Evolutionary conservation across 805 yeast species (phyloP), one percentile per base, ranked within the genome.

Genomic region (Barnettozyma sucrosica): DNA sequence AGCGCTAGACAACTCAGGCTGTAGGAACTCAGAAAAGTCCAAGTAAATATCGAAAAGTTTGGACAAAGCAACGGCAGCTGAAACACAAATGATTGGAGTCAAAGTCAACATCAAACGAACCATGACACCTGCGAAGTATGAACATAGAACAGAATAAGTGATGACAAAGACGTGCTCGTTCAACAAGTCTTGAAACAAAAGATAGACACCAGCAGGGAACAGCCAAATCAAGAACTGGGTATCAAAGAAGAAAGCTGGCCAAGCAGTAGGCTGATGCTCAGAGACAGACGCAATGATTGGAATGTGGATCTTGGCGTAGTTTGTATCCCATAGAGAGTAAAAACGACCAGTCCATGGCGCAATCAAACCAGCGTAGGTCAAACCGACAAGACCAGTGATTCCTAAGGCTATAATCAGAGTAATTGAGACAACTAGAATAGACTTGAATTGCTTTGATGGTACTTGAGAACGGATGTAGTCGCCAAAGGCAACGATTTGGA

Each of bases 341-440:
- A 93, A 95, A 69, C 99, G 85, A 56, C 99, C 99, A 10, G 97
- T 89, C 99, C 99, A 93, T 47, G 99, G 99, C 33, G 98, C 97
- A 67, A 95, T 93, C 66, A 85, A 81, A 4, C 97, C 99, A 46
- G 89, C 73, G 51, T 86, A 85, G 16, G 99, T 93, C 57, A 95
- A 81, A 16, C 77, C 79, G 41, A 88, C 77, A 47, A 93, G 73
- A 19, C 84, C 95, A 13, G 73, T 71, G 38, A 88, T 61, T 49
- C 97, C 96, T 26, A 85, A 54, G 14, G 68, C 62, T 26, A 81
- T 71, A 47, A 89, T 72, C 19, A 79, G 59, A 2, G 68, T 64
- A 45, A 85, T 67, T 14, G 89, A 79, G 19, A 83, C 78, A 20
- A 77, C 59, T 69, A 85, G 73, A 41, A 88, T 78, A 10, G 81